These are phyloP conservation scores for Cryptosporidium xiaoi DNA, from an alignment of 169 alveolate genomes.

Conservation along the genomic window DNA sequence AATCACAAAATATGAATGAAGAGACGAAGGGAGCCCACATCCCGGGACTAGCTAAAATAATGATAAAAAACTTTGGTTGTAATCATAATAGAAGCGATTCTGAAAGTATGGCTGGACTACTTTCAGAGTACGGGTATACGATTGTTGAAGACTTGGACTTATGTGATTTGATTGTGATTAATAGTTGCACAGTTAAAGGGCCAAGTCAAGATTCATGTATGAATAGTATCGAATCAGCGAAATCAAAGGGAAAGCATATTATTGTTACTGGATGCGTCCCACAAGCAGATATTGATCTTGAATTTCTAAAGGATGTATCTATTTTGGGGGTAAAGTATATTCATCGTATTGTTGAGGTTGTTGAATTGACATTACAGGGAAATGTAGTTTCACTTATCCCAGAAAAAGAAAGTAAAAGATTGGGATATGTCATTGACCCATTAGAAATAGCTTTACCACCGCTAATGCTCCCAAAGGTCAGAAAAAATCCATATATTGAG, in stretches of 20 bases:
- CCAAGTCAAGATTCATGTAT: slow-evolving; percentile 97
- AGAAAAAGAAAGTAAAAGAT: slow-evolving; percentile 78
- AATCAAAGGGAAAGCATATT: slow-evolving; percentile 57
- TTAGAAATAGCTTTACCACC: slow-evolving; percentile 85
- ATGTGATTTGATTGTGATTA: slow-evolving; percentile 92
- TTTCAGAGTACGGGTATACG: slow-evolving; percentile 92
- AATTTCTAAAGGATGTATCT: slow-evolving; percentile 76
- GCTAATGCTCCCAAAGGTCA: slow-evolving; percentile 96
- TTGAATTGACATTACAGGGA: slow-evolving; percentile 95
- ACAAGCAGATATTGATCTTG: slow-evolving; percentile 88
- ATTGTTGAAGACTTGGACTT: slow-evolving; percentile 91
- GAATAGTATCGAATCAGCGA: slow-evolving; percentile 80
- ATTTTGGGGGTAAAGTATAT: slow-evolving; percentile 81
- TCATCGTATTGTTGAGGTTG: slow-evolving; percentile 93
- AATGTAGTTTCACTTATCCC: slow-evolving; percentile 89
- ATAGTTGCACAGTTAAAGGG: slow-evolving; percentile 98
- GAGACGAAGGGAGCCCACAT: slow-evolving; percentile 5
- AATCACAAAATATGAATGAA: not conserved
- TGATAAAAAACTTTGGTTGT: slow-evolving; percentile 98
- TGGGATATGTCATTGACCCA: slow-evolving; percentile 5
- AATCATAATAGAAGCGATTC: slow-evolving; percentile 97
- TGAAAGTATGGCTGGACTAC: slow-evolving; percentile 94
- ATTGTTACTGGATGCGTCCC: slow-evolving; percentile 97
- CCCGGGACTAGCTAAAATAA: slow-evolving; percentile 90
- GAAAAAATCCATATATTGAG: slow-evolving; percentile 94